Conservation (phyloP, 208 protist species). For the Trypanosoma congolense region DNA sequence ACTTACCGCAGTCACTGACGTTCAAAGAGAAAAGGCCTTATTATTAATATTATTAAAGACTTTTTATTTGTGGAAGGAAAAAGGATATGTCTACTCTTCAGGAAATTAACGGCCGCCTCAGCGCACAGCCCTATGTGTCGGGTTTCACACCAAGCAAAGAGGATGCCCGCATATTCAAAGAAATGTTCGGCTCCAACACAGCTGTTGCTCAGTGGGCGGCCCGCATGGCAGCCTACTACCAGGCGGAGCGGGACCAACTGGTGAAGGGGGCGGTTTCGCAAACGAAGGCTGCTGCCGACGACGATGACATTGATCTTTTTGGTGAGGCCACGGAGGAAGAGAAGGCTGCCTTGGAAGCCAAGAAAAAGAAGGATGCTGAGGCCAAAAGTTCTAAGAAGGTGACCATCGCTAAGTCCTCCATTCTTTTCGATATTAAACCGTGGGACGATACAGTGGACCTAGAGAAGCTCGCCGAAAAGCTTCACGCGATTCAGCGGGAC, state of each 20-base stretch:
- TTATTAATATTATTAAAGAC: neutral
- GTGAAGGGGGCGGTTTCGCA: constrained; percentile 23
- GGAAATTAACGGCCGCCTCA: constrained; percentile 84
- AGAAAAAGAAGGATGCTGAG: constrained; percentile 80
- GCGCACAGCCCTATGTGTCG: constrained; percentile 72
- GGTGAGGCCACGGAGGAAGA: constrained; percentile 85
- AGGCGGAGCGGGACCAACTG: constrained; percentile 75
- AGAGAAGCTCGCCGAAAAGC: constrained; percentile 77
- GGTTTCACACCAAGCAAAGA: constrained; percentile 76
- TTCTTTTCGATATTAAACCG: constrained; percentile 91
- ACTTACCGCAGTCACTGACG: too few species aligned
- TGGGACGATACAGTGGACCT: constrained; percentile 92
- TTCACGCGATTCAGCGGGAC: constrained; percentile 79
- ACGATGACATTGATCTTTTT: constrained; percentile 90
- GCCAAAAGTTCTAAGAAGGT: constrained; percentile 81
- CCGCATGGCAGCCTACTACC: constrained; percentile 89
- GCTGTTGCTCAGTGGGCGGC: constrained; percentile 83
- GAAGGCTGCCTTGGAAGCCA: constrained; percentile 78
- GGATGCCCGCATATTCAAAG: constrained; percentile 76
- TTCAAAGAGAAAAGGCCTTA: too few species aligned
- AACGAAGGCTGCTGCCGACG: constrained; percentile 42
- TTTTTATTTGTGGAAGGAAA: neutral
- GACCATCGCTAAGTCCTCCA: constrained; percentile 85
- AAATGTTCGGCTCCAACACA: constrained; percentile 79
- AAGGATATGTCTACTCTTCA: constrained; percentile 70